Percentiles rank a stretch among this genome's conserved stretches.
Conservation (phyloP, 805 yeast species). For the Candida tammaniensis region DNA sequence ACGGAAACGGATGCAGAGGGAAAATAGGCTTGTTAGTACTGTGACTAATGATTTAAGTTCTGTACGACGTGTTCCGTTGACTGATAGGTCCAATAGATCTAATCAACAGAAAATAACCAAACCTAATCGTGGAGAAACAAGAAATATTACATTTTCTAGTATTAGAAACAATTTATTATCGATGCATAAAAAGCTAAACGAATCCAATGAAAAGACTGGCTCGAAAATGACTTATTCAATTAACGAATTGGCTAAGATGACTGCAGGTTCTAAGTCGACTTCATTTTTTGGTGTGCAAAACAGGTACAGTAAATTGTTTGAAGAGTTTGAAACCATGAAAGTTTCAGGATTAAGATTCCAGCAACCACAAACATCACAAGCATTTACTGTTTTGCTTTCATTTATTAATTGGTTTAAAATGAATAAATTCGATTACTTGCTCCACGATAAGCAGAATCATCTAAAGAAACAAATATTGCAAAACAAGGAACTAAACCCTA, state of each 20-base stretch:
- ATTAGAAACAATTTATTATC: background rate
- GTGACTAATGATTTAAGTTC: background rate
- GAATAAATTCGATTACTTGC: conserved; percentile 11
- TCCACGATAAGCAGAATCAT: conserved; percentile 8
- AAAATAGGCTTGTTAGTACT: conserved; percentile 1
- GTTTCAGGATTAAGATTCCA: background rate
- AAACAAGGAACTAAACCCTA: background rate
- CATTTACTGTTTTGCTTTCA: background rate
- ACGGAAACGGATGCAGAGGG: conserved; percentile 6
- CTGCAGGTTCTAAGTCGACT: background rate
- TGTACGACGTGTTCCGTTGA: conserved; percentile 1
- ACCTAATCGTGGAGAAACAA: background rate
- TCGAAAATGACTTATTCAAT: conserved; percentile 1
- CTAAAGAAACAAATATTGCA: background rate
- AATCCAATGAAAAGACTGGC: background rate
- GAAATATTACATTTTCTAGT: background rate
- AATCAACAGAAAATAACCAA: background rate
- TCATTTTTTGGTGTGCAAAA: conserved; percentile 5
- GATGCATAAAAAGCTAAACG: conserved; percentile 2
- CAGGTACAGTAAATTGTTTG: conserved; percentile 1
- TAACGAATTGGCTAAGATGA: background rate
- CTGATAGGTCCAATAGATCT: conserved; percentile 5
- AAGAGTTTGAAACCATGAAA: conserved; percentile 1
- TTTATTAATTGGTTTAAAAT: conserved; percentile 11
- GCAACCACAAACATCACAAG: background rate